Base-by-base conservation (phyloP, 768 basidiomycete species). In the Dioszegia hungarica region DNA sequence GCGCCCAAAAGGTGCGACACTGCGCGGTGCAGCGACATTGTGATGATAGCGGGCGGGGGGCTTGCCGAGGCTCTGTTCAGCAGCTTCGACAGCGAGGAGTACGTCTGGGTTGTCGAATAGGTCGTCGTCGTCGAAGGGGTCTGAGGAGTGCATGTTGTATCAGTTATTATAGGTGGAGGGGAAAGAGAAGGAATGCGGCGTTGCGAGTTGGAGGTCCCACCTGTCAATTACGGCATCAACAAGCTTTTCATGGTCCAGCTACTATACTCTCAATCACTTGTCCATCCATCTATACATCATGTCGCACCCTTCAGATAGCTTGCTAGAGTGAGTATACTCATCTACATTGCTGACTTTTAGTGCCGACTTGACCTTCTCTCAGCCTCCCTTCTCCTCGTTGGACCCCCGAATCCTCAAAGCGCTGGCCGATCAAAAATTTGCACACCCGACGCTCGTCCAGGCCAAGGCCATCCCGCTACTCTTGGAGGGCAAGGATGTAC, bases 381-480 rank as follows among this genome's bases (percentile, higher is more conserved):
- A 82, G 64, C 61, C 79, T 14, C 75, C 79, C 1, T 85, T 95
- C 67, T 84, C 87, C 1, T 81, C 89, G 74, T 82, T 98, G 38
- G 94, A 97, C 77, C 79, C 84, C 11, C 85, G 93, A 2, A 78
- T 98, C 37, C 83, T 98, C 1, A 85, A 89, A 12, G 86, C 94
- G 3, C 84, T 99, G 22, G 90, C 93, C 3, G 88, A 94, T 67
- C 82, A 87, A 70, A 86, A 87, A 39, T 97, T 97, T 76, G 84
- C 90, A 17, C 83, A 85, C 36, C 95, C 95, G 6, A 99, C 95
- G 0, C 82, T 89, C 28, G 87, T 99, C 17, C 95, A 99, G 75
- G 82, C 82, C 9, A 90, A 89, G 73, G 87, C 90, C 3, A 93
- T 99, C 45, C 93, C 94, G 1, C 81, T 94, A 17, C 90, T 93